phyloP scores from a whole-genome alignment of 177 flowering plant genomes.

The Vitis hybrid region DNA sequence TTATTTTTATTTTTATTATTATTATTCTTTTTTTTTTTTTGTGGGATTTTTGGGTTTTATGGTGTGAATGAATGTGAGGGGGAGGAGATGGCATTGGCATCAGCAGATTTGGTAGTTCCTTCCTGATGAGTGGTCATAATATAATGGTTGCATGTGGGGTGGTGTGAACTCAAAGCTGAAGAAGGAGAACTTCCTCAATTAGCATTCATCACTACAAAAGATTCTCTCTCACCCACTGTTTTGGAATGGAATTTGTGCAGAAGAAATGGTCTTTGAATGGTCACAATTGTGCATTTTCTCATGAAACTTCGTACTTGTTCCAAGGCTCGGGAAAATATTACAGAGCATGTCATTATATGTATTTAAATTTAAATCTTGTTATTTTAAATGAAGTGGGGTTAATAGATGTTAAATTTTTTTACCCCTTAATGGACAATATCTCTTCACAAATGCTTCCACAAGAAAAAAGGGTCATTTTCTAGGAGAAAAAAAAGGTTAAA shows the following conservation, averaged over 20 bases:
- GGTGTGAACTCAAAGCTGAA: conserved; percentile 15
- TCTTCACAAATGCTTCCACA: no score
- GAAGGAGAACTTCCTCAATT: conserved; percentile 15
- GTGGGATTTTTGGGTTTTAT: neutral
- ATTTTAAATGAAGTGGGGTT: no score
- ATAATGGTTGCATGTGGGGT: conserved; percentile 16
- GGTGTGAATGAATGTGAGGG: conserved; percentile 3
- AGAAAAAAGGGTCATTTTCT: no score
- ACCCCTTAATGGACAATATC: no score
- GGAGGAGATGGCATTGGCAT: conserved; percentile 11
- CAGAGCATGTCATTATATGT: no score
- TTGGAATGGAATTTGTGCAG: neutral
- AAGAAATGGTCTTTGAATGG: neutral
- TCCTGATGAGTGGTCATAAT: conserved; percentile 11
- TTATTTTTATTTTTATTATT: no score
- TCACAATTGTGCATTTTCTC: neutral
- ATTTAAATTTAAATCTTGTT: no score
- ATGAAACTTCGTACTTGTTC: no score
- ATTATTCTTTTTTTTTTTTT: no score
- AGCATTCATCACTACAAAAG: conserved; percentile 17
- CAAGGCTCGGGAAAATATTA: no score
- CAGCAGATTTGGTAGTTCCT: conserved; percentile 19
- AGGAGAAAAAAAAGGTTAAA: no score
- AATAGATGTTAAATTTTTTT: no score
- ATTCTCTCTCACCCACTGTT: conserved; percentile 14